These are phyloP conservation scores for Vinca minor DNA, from an alignment of 257 asterid species.

Conservation along the genomic window DNA sequence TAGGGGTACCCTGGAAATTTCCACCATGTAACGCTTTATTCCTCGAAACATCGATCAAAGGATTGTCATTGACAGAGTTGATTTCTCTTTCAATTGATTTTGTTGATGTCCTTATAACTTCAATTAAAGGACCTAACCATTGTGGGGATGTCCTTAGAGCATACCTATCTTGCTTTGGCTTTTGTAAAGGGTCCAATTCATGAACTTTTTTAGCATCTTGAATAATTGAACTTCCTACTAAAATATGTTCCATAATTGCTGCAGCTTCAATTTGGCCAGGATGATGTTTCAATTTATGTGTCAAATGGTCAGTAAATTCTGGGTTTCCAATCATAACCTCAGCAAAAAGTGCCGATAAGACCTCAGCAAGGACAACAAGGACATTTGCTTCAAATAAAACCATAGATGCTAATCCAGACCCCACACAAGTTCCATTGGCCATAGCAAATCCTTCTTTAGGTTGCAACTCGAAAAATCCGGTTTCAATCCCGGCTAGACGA, in stretches of 20 bases:
- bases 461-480: conserved; percentile 23
- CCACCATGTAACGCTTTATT: too few relatives aligned
- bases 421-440: conserved; percentile 30
- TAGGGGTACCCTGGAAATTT: conserved; percentile 28
- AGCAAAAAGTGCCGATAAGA: conserved; percentile 21
- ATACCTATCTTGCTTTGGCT: conserved; percentile 26
- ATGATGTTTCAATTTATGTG: conserved; percentile 28
- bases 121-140: conserved; percentile 27
- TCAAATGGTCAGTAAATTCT: too few relatives aligned
- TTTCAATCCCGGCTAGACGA: conserved; percentile 14
- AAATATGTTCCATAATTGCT: conserved; percentile 26
- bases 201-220: conserved; percentile 23
- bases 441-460: conserved; percentile 27
- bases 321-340: conserved; percentile 28
- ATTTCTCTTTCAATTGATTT: conserved; percentile 29
- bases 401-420: conserved; percentile 27
- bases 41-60: too few relatives aligned
- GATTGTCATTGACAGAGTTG: too few relatives aligned
- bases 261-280: conserved; percentile 33
- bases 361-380: conserved; percentile 24
- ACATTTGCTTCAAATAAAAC: conserved; percentile 25
- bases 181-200: conserved; percentile 25
- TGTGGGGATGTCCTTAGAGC: conserved; percentile 28
- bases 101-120: conserved; percentile 25
- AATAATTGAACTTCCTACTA: conserved; percentile 22